Evolutionary conservation across 805 yeast species (phyloP).

Genomic region (Yarrowia porcina): DNA sequence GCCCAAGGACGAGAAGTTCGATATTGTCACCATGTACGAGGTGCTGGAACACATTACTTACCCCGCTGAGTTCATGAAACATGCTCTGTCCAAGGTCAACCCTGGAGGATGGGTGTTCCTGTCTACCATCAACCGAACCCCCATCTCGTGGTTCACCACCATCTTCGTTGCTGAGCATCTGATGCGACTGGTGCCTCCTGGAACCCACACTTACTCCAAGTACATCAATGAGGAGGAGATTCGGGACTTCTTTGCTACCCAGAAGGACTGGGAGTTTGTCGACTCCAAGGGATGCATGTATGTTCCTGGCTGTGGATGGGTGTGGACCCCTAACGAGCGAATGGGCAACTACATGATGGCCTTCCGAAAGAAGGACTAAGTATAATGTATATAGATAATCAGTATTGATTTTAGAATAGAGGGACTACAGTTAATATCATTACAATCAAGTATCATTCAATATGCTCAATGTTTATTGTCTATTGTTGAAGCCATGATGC

Average conservation of each 20-base stretch:
- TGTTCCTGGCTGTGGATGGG: constrained; percentile 84
- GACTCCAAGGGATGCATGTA: constrained; percentile 76
- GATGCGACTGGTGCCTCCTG: constrained; percentile 77
- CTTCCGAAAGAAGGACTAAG: constrained; percentile 46
- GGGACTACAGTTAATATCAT: too few relatives aligned
- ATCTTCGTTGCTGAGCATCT: constrained; percentile 85
- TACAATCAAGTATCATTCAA: not conserved
- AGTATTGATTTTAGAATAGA: not conserved
- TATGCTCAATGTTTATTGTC: constrained; percentile 22
- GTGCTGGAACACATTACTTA: constrained; percentile 90
- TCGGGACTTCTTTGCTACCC: constrained; percentile 56
- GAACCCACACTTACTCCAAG: constrained; percentile 85
- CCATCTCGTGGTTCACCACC: constrained; percentile 86
- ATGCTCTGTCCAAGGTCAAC: constrained; percentile 63
- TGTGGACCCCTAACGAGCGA: constrained; percentile 47
- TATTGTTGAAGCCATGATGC: constrained; percentile 16
- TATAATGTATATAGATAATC: constrained; percentile 2
- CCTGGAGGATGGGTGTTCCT: constrained; percentile 82
- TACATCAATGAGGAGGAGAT: constrained; percentile 78
- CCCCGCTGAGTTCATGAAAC: constrained; percentile 69
- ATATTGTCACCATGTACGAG: constrained; percentile 87
- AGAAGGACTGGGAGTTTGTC: constrained; percentile 54
- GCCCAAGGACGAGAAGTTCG: constrained; percentile 49
- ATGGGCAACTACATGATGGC: constrained; percentile 91
- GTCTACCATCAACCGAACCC: constrained; percentile 89